A percentile compares a stretch with the other conserved stretches of the same genome.
Conservation (phyloP, 73 alveolate species). For the Paramecium caudatum region DNA sequence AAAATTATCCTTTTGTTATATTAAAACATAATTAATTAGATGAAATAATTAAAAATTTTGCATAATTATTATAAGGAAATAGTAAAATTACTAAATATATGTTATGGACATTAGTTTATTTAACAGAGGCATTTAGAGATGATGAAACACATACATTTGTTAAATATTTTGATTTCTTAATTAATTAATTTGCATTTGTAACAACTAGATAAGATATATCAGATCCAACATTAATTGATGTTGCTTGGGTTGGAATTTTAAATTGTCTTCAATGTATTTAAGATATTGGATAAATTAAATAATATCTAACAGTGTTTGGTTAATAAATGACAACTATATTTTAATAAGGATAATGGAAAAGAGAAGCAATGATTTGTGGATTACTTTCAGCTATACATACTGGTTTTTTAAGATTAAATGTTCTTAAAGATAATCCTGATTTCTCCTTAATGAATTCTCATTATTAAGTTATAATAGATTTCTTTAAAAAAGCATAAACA, state of each 20-base stretch:
- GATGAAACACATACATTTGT: background rate
- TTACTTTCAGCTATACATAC: constrained; percentile 52
- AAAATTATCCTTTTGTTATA: constrained; percentile 44
- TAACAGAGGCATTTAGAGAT: constrained; percentile 42
- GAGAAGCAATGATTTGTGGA: background rate
- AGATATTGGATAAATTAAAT: background rate
- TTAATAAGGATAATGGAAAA: constrained; percentile 18
- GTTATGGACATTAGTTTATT: background rate
- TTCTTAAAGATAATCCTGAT: background rate
- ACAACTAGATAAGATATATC: constrained; percentile 6
- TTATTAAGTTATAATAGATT: background rate
- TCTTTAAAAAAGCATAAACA: background rate
- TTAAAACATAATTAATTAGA: background rate
- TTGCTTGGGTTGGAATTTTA: constrained; percentile 42
- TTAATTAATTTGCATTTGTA: background rate
- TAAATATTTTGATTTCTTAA: constrained; percentile 27
- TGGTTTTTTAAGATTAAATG: constrained; percentile 19
- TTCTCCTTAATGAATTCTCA: background rate
- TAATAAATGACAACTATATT: background rate
- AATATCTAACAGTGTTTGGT: constrained; percentile 26
- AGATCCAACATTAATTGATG: constrained; percentile 5
- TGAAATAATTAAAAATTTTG: background rate
- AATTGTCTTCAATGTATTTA: constrained; percentile 5
- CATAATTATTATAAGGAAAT: constrained; percentile 23
- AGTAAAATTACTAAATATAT: background rate